Base-by-base conservation (phyloP, 2,329 filamentous ascomycete species). In the Apiospora rasikravindrae region DNA sequence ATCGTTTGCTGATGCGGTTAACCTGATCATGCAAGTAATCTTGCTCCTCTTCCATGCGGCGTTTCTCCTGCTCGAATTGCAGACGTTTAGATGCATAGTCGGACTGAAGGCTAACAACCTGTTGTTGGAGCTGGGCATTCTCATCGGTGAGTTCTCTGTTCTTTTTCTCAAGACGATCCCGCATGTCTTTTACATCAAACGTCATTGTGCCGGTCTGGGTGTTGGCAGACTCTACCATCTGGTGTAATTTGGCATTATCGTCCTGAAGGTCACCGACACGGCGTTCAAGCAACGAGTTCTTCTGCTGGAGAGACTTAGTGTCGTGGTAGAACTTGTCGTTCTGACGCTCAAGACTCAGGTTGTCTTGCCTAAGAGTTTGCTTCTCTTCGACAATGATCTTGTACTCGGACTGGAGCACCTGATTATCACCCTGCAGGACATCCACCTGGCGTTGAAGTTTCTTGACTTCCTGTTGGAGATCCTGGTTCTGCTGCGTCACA, bases 281-380 rank as follows among this genome's bases (percentile, higher is more conserved):
- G 67, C 84, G 84, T 76, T 86, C 85, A 72, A 86, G 88, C 70
- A 81, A 81, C 33, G 83, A 82, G 74, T 88, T 88, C 76, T 89
- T 76, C 64, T 80, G 75, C 67, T 80, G 77, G 19, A 80, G 75
- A 64, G 73, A 70, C 53, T 78, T 78, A 80, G 87, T 88, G 76
- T 88, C 86, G 71, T 81, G 84, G 75, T 86, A 88, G 75, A 88
- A 88, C 73, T 85, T 86, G 69, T 89, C 86, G 72, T 89, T 89
- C 77, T 88, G 86, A 49, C 85, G 86, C 70, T 87, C 87, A 29
- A 89, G 83, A 74, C 85, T 86, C 45, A 84, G 80, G 73, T 88
- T 87, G 75, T 89, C 87, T 74, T 88, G 81, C 49, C 82, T 82
- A n/a, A 88, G 80, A 11, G 83, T 78, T 2, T 78, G 78, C 76